Evolutionary conservation across 2,329 filamentous ascomycete genomes (phyloP).

Genomic region (Colletotrichum limetticola): DNA sequence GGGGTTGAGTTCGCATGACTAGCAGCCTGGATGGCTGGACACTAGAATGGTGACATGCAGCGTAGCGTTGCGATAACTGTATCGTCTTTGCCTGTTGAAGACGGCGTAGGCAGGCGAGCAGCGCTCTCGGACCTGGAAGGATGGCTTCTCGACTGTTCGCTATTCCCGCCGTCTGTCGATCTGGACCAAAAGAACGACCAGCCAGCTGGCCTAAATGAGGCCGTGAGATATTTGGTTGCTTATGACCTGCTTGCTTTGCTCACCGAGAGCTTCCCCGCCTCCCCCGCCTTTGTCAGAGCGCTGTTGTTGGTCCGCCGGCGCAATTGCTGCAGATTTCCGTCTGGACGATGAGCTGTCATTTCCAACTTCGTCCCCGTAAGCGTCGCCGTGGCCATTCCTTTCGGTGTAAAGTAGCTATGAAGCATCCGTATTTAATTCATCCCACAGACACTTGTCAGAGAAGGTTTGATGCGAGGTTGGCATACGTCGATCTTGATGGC

Average conservation of each 20-base stretch:
- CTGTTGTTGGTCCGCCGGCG: slow-evolving; percentile 17
- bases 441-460: slow-evolving; percentile 21
- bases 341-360: slow-evolving; percentile 10
- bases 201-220: neutral
- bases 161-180: slow-evolving; percentile 28
- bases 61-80: slow-evolving; percentile 11
- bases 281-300: slow-evolving; percentile 15
- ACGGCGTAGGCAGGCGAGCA: neutral
- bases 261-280: slow-evolving; percentile 31
- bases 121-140: slow-evolving; percentile 29
- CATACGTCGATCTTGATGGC: slow-evolving; percentile 2
- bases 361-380: neutral
- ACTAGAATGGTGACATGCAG: slow-evolving; percentile 12
- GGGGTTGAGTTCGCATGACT: slow-evolving; percentile 36
- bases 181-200: slow-evolving; percentile 12
- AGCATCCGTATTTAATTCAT: neutral
- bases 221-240: neutral
- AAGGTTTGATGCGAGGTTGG: slow-evolving; percentile 23
- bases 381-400: slow-evolving; percentile 3
- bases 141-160: slow-evolving; percentile 1
- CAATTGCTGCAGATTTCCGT: neutral
- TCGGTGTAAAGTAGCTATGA: slow-evolving; percentile 8
- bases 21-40: slow-evolving; percentile 16
- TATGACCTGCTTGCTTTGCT: slow-evolving; percentile 1
- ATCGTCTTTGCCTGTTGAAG: slow-evolving; percentile 4